Percentiles rank a stretch among this genome's conserved stretches.
These are phyloP conservation scores for Diplodia intermedia DNA, from an alignment of 2,329 filamentous ascomycete genomes.

Conservation along the genomic window DNA sequence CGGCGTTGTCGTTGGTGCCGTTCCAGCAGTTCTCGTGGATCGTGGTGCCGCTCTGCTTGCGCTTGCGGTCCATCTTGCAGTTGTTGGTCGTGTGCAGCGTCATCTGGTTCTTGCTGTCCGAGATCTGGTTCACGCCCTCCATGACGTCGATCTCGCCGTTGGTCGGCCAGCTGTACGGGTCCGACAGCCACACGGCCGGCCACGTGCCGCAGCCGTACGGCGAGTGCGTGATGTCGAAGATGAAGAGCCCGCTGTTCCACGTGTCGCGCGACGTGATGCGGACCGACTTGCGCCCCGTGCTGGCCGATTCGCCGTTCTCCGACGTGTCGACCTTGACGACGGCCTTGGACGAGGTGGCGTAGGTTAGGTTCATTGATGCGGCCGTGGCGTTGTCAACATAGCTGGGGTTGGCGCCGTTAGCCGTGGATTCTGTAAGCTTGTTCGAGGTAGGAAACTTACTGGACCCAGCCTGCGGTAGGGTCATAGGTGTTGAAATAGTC, in stretches of 20 bases:
- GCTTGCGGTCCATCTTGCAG: conserved; percentile 32
- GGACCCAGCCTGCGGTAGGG: conserved; percentile 42
- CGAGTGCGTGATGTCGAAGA: conserved; percentile 45
- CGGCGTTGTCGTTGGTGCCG: conserved; percentile 39
- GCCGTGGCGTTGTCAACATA: conserved; percentile 35
- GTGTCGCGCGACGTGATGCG: conserved; percentile 41
- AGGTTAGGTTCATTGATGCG: conserved; percentile 15
- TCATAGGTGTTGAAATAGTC: conserved; percentile 41
- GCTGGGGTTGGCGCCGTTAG: conserved; percentile 20
- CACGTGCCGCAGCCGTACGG: conserved; percentile 44
- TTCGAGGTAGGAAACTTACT: conserved; percentile 36
- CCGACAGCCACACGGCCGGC: conserved; percentile 45
- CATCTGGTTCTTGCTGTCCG: conserved; percentile 38
- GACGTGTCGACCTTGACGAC: conserved; percentile 47
- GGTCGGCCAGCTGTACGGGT: conserved; percentile 41
- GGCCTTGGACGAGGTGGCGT: conserved; percentile 23
- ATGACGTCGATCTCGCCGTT: conserved; percentile 46
- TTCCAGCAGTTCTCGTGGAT: conserved; percentile 42
- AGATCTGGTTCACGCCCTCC: conserved; percentile 44
- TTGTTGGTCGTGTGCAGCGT: conserved; percentile 28
- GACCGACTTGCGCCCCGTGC: conserved; percentile 41
- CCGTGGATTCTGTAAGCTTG: neutral
- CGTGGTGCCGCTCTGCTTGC: conserved; percentile 34
- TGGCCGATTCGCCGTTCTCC: conserved; percentile 36
- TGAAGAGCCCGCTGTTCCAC: conserved; percentile 43